Evolutionary conservation across 2,329 filamentous ascomycete species (phyloP), one percentile per base, ranked within the genome.

Genomic region (Curvularia eragrostidis): DNA sequence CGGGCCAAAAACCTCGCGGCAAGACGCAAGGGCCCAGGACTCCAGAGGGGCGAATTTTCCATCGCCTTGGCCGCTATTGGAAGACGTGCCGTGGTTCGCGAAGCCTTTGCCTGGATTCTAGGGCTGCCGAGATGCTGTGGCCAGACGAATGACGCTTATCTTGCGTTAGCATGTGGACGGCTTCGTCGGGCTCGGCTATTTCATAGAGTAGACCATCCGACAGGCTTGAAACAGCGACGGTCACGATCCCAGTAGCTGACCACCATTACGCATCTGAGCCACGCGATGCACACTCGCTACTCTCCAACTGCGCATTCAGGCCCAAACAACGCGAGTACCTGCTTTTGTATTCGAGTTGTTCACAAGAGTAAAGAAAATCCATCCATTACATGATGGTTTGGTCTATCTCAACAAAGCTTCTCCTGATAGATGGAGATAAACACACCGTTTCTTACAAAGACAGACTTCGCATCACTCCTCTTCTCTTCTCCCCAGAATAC

Each of bases 1-100:
- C 59, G 56, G 56, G 52, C 63, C 61, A 64, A 62, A 58, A 65
- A 52, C 46, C 52, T 48, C 60, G 61, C 61, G 61, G 61, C 50
- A 54, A 18, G 26, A 34, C 44, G 19, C 24, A 41, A 42, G 61
- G 63, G 58, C 63, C 61, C 59, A 57, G 49, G 59, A 51, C 39
- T 46, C 52, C 58, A 54, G 63, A 52, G 58, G 52, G 54, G 50
- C 61, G 61, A 64, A 57, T 65, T 65, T 64, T 65, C 54, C 56
- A 58, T 59, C 53, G 60, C 52, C 46, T 54, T 57, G 46, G 36
- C 46, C 50, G 55, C 51, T 59, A 61, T 61, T 63, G 61, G 61
- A 54, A 55, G 51, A 54, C 24, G 48, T 41, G 28, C 55, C 48
- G 46, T 61, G 48, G 49, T 63, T 63, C 55, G 58, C 58, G 41